These are phyloP conservation scores for Arctium lappa DNA, from an alignment of 129 eudicot species.

Conservation along the genomic window DNA sequence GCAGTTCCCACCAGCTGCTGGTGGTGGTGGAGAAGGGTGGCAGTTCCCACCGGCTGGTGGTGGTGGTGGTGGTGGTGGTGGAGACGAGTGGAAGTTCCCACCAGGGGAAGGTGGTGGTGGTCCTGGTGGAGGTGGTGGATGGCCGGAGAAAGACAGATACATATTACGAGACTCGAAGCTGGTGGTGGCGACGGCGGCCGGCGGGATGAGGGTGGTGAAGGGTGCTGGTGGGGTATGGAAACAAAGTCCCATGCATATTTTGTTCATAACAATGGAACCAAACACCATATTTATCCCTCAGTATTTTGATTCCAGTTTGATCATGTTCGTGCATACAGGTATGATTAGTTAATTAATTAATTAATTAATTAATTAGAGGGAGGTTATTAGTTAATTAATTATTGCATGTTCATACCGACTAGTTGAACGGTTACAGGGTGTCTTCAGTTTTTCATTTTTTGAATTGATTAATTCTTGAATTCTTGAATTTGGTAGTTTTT, in stretches of 20 bases:
- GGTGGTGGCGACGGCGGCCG: conserved; percentile 76
- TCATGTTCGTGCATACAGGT: conserved; percentile 77
- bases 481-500: too few species aligned
- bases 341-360: background rate
- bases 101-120: conserved; percentile 17
- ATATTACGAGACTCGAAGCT: conserved; percentile 45
- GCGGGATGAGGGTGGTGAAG: conserved; percentile 70
- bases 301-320: conserved; percentile 71
- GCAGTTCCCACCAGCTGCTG: background rate
- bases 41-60: background rate
- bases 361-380: too few species aligned
- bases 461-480: too few species aligned
- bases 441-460: too few species aligned
- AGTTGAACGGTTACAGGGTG: too few species aligned
- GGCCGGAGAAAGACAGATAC: conserved; percentile 29
- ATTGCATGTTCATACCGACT: too few species aligned
- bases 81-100: conserved; percentile 18
- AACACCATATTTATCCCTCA: conserved; percentile 75
- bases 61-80: background rate
- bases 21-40: background rate
- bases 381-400: too few species aligned
- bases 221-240: conserved; percentile 36
- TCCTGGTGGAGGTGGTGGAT: conserved; percentile 8
- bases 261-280: conserved; percentile 91
- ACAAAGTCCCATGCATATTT: conserved; percentile 65